phyloP scores from a whole-genome alignment of 2,329 filamentous ascomycete genomes.

The Pseudonectria foliicola region DNA sequence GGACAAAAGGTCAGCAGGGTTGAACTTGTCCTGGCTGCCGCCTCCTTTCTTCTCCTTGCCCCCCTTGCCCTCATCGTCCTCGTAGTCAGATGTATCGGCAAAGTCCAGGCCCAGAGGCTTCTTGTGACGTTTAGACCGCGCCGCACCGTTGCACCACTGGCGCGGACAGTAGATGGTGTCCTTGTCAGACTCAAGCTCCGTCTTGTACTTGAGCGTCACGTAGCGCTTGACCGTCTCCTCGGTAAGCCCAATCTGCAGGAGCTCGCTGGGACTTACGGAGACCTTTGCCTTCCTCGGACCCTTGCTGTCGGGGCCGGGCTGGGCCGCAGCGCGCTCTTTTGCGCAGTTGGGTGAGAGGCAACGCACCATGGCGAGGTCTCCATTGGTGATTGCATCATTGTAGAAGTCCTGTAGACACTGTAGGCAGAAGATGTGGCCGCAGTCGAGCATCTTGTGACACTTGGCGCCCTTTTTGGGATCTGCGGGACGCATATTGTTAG shows the following conservation, averaged over 20 bases:
- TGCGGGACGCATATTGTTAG: conserved; percentile 17
- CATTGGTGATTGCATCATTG: conserved; percentile 77
- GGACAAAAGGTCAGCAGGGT: conserved; percentile 57
- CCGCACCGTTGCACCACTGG: conserved; percentile 85
- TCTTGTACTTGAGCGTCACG: conserved; percentile 85
- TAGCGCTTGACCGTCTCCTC: conserved; percentile 75
- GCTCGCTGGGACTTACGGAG: conserved; percentile 72
- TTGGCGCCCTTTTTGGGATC: conserved; percentile 82
- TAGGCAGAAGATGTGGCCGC: conserved; percentile 85
- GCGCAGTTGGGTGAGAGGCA: conserved; percentile 78
- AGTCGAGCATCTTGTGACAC: conserved; percentile 77
- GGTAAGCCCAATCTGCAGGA: conserved; percentile 67
- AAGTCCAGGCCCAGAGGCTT: conserved; percentile 62
- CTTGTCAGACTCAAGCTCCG: conserved; percentile 84
- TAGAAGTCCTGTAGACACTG: conserved; percentile 88
- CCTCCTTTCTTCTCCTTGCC: conserved; percentile 18
- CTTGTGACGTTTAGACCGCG: conserved; percentile 65
- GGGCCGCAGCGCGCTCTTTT: conserved; percentile 44
- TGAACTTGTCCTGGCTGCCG: conserved; percentile 27
- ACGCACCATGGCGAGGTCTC: conserved; percentile 69
- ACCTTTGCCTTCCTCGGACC: conserved; percentile 51
- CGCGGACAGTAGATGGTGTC: conserved; percentile 89
- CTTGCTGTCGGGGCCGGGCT: conserved; percentile 15
- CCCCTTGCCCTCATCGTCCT: conserved; percentile 39
- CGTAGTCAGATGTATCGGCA: conserved; percentile 47